Evolutionary conservation across 306 rosid genomes (phyloP), one percentile per base, ranked within the genome.

Genomic region (Pueraria montana): DNA sequence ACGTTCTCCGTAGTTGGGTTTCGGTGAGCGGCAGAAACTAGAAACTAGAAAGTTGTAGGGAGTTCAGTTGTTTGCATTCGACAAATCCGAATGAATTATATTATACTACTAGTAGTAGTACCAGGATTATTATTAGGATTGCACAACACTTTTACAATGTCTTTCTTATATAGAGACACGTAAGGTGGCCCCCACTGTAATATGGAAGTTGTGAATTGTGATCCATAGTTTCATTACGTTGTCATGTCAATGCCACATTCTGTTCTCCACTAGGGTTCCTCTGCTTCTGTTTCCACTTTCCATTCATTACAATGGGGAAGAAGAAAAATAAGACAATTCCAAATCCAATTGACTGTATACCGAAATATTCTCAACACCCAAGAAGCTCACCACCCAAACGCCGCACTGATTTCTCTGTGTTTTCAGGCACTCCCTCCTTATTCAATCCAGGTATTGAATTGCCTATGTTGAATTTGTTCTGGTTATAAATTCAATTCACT

Each of bases 301-400:
- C 69, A 18, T 71, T 74, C 36, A 5, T 7, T 43, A 46, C 84
- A 80, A 89, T 87, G 90, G 86, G 81, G 72, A 83, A 89, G 86
- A 89, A 73, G 84, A 74, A 74, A 59, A 63, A 12, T 14, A 74
- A 77, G 77, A 71, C 5, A 30, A 43, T 63, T 18, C 62, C 62
- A 55, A 55, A 55, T 34, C 61, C 34, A 36, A 48, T 85, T 36
- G 89, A 89, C 56, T 49, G 72, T 38, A 6, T 38, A 49, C 55
- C 55, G 18, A 49, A 49, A 16, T 49, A 49, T 49, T 49, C 50
- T 46, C 50, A 46, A 46, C 55, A 49, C 55, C 55, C 55, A 14
- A 49, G 55, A 49, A 49, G 55, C 55, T 49, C n/a, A 13, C 55
- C 55, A 14, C n/a, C 18, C 55, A 49, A 49, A 49, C 18, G 18